These are phyloP conservation scores for Amanita polypyramis DNA, from an alignment of 768 basidiomycete genomes.

Conservation along the genomic window DNA sequence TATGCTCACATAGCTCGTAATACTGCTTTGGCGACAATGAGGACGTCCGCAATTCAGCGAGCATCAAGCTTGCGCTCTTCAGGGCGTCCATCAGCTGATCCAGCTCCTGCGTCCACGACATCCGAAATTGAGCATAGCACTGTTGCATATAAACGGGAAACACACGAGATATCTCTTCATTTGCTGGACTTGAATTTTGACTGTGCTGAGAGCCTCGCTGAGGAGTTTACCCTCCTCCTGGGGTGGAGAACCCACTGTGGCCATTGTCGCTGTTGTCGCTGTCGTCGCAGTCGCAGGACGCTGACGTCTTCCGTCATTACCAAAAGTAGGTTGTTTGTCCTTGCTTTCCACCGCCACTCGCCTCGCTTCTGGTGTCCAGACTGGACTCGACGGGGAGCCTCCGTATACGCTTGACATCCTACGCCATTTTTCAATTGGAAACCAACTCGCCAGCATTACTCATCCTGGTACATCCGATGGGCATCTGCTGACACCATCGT, in stretches of 20 bases:
- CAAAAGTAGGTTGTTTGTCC: slow-evolving; percentile 16
- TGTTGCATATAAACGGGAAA: slow-evolving; percentile 13
- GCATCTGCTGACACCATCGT: too few relatives aligned
- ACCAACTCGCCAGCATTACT: too few relatives aligned
- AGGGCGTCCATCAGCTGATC: slow-evolving; percentile 99
- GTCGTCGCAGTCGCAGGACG: slow-evolving; percentile 8
- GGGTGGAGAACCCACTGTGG: slow-evolving; percentile 31
- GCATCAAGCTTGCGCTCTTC: slow-evolving; percentile 95
- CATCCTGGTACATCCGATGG: too few relatives aligned
- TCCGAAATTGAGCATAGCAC: slow-evolving; percentile 3
- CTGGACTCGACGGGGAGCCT: too few relatives aligned
- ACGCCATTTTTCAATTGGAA: too few relatives aligned
- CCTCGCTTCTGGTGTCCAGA: background rate
- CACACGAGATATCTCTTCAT: slow-evolving; percentile 89
- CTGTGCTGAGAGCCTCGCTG: slow-evolving; percentile 75
- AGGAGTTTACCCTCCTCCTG: slow-evolving; percentile 76
- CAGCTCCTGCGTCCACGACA: slow-evolving; percentile 49
- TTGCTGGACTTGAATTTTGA: slow-evolving; percentile 87
- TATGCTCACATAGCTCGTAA: slow-evolving; percentile 83
- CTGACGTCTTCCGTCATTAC: slow-evolving; percentile 8
- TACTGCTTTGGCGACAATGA: slow-evolving; percentile 95
- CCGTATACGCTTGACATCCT: too few relatives aligned
- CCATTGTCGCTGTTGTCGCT: slow-evolving; percentile 10
- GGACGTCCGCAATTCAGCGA: slow-evolving; percentile 90
- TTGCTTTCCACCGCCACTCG: slow-evolving; percentile 8